phyloP scores from a whole-genome alignment of 768 basidiomycete genomes.

The Serendipita sp. region DNA sequence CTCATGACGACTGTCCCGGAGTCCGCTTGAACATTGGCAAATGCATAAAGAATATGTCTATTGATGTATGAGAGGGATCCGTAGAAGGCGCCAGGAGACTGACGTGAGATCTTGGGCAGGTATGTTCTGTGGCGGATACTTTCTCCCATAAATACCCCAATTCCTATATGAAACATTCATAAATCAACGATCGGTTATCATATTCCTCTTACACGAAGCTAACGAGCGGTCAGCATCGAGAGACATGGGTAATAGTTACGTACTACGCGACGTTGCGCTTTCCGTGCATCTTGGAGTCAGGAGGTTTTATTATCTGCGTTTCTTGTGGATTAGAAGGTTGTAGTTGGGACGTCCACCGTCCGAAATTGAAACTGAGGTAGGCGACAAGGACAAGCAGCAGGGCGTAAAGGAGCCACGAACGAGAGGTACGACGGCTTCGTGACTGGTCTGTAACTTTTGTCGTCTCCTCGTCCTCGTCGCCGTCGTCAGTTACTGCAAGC shows the following conservation, averaged over 20 bases:
- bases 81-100: conserved; percentile 17
- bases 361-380: background rate
- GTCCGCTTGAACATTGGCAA: conserved; percentile 73
- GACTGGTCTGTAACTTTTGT: background rate
- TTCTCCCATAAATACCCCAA: conserved; percentile 88
- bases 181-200: too few relatives aligned
- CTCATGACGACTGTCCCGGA: conserved; percentile 79
- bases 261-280: conserved; percentile 13
- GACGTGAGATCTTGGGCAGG: conserved; percentile 78
- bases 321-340: background rate
- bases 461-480: background rate
- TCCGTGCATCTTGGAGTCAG: conserved; percentile 3
- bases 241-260: background rate
- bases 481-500: conserved; percentile 4
- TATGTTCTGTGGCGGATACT: conserved; percentile 74
- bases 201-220: background rate
- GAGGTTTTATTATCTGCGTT: background rate
- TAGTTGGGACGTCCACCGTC: background rate
- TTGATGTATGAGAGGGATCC: conserved; percentile 4
- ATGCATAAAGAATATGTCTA: conserved; percentile 87
- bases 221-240: background rate
- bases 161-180: background rate
- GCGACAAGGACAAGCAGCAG: background rate
- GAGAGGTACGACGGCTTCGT: background rate
- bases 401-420: background rate